These are phyloP conservation scores for Eucalyptus coolabah DNA, from an alignment of 345 rosid genomes.

Conservation along the genomic window DNA sequence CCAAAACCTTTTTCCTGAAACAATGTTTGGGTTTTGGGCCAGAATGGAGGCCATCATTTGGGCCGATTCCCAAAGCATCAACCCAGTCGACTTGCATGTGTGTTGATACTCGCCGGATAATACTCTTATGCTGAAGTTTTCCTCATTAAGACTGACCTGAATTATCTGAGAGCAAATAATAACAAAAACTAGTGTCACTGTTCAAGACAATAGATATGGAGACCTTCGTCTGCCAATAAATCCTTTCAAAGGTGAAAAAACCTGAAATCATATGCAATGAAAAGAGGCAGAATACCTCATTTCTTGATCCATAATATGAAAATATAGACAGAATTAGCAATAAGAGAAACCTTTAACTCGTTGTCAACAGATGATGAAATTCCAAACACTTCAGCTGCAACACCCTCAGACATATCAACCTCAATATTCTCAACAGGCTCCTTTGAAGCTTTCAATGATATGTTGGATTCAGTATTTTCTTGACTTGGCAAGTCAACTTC, in stretches of 20 bases:
- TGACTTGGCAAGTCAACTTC: slow-evolving; percentile 8
- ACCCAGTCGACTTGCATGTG: slow-evolving; percentile 82
- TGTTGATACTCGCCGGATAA: slow-evolving; percentile 79
- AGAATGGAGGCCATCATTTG: slow-evolving; percentile 65
- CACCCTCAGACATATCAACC: slow-evolving; percentile 71
- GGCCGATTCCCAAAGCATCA: slow-evolving; percentile 98
- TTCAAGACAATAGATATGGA: neutral
- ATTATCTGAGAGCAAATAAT: slow-evolving; percentile 20
- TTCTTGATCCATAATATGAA: neutral
- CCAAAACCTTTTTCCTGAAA: slow-evolving; percentile 59
- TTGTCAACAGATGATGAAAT: slow-evolving; percentile 28
- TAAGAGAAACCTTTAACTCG: slow-evolving; percentile 30
- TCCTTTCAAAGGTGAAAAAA: neutral
- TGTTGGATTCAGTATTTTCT: neutral
- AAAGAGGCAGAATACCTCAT: neutral
- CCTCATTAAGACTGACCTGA: slow-evolving; percentile 27
- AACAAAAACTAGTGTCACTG: neutral
- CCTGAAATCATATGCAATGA: neutral
- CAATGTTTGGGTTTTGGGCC: slow-evolving; percentile 59
- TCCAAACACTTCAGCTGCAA: slow-evolving; percentile 76
- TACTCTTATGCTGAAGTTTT: slow-evolving; percentile 36
- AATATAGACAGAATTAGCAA: neutral
- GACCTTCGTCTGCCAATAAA: neutral
- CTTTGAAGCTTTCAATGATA: neutral
- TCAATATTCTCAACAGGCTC: slow-evolving; percentile 17